These are phyloP conservation scores for Salix exigua DNA, from an alignment of 345 rosid genomes.

Conservation along the genomic window DNA sequence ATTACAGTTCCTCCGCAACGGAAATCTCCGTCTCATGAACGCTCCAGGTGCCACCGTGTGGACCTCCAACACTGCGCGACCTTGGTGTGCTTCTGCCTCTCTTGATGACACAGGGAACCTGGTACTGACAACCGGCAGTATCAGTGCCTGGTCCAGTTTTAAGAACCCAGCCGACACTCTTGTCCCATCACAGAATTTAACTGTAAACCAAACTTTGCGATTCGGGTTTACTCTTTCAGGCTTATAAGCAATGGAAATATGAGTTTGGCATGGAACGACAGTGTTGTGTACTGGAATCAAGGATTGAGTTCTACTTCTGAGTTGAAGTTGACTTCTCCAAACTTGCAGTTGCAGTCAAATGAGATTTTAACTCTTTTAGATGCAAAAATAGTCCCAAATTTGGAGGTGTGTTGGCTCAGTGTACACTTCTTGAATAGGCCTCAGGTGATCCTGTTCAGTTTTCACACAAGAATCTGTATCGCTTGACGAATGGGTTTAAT, in stretches of 20 bases:
- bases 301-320: slow-evolving; percentile 31
- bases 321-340: slow-evolving; percentile 34
- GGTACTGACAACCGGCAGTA: slow-evolving; percentile 13
- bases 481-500: too few species aligned
- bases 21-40: slow-evolving; percentile 48
- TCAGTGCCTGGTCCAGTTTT: slow-evolving; percentile 50
- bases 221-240: slow-evolving; percentile 47
- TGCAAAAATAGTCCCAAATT: not conserved
- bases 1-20: slow-evolving; percentile 39
- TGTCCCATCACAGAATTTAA: slow-evolving; percentile 46
- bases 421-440: too few species aligned
- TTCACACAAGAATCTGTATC: too few species aligned
- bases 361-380: slow-evolving; percentile 41
- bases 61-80: slow-evolving; percentile 38
- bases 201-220: slow-evolving; percentile 15
- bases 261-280: slow-evolving; percentile 48
- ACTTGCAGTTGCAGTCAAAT: slow-evolving; percentile 34
- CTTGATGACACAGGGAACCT: slow-evolving; percentile 47
- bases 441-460: too few species aligned
- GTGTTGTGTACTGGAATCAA: slow-evolving; percentile 38
- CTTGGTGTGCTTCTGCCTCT: slow-evolving; percentile 43
- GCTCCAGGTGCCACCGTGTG: slow-evolving; percentile 50
- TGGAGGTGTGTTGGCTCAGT: too few species aligned
- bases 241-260: slow-evolving; percentile 36
- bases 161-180: slow-evolving; percentile 38